Percentiles rank a stretch among this genome's conserved stretches.
Evolutionary conservation across 78 protist species (phyloP).

Genomic region (Guillardia theta): DNA sequence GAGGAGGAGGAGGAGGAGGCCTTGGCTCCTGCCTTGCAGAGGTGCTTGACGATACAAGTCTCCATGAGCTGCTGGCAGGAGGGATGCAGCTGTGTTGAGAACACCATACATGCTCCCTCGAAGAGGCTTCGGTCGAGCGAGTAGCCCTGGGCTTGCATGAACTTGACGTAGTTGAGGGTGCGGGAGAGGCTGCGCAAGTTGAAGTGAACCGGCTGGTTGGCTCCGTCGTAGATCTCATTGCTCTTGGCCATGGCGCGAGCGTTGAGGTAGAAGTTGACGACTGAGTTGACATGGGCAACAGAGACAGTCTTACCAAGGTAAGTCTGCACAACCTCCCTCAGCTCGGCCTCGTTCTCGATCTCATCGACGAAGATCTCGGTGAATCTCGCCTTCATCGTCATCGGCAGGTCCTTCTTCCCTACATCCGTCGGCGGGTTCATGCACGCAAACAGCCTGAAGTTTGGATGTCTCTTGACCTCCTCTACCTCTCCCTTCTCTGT

Average conservation of each 20-base stretch:
- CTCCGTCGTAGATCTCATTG: slow-evolving; percentile 5
- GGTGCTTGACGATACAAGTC: neutral
- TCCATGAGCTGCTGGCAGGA: neutral
- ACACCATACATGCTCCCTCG: slow-evolving; percentile 80
- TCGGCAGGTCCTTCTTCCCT: slow-evolving; percentile 97
- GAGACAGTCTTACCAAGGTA: neutral
- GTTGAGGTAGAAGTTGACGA: slow-evolving; percentile 73
- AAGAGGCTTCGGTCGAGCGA: slow-evolving; percentile 83
- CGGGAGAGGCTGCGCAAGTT: slow-evolving; percentile 91
- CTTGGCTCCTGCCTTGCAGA: neutral
- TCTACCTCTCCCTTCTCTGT: slow-evolving; percentile 88
- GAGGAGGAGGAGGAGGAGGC: neutral
- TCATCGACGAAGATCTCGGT: slow-evolving; percentile 94
- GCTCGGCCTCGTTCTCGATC: slow-evolving; percentile 71
- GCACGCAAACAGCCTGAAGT: slow-evolving; percentile 95
- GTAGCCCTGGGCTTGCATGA: slow-evolving; percentile 46
- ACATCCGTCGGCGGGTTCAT: slow-evolving; percentile 99
- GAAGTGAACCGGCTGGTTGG: slow-evolving; percentile 78
- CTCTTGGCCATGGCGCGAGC: slow-evolving; percentile 52
- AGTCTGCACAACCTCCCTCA: slow-evolving; percentile 30
- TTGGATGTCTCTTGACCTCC: slow-evolving; percentile 86
- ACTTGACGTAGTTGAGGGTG: slow-evolving; percentile 69
- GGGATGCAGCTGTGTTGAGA: slow-evolving; percentile 76
- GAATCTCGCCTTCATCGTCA: slow-evolving; percentile 81
- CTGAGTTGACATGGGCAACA: neutral